Evolutionary conservation across 352 stramenopile species (phyloP).

Genomic region (Blastocystis hominis): DNA sequence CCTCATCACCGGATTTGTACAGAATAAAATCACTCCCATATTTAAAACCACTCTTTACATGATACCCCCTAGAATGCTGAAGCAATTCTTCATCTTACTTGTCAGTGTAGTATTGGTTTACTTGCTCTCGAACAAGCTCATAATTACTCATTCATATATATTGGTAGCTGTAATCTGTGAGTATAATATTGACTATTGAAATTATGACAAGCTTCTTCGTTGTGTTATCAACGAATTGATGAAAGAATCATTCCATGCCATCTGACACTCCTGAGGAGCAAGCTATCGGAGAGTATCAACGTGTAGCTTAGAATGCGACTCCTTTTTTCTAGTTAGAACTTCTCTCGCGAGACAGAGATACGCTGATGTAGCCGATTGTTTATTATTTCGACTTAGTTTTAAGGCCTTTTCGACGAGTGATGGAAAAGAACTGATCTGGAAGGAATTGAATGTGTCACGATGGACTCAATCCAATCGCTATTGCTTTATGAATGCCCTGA

Average conservation of each 20-base stretch:
- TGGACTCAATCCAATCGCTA: conserved; percentile 24
- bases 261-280: conserved; percentile 6
- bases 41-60: background rate
- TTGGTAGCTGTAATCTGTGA: background rate
- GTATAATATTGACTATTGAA: background rate
- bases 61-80: background rate
- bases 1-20: background rate
- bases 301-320: background rate
- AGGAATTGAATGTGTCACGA: background rate
- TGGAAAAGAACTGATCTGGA: conserved; percentile 47
- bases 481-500: conserved; percentile 17
- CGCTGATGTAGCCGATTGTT: background rate
- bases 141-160: background rate
- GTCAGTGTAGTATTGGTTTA: background rate
- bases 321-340: background rate
- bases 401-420: conserved; percentile 29
- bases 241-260: conserved; percentile 12
- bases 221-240: background rate
- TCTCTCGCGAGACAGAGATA: background rate
- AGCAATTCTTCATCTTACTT: background rate
- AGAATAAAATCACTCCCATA: conserved; percentile 24
- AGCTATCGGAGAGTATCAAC: conserved; percentile 2
- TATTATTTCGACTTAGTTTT: background rate
- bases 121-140: background rate
- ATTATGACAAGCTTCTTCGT: background rate